Base-by-base conservation (phyloP, 371 early-diverging fungal species). In the Vairimorpha apis region DNA sequence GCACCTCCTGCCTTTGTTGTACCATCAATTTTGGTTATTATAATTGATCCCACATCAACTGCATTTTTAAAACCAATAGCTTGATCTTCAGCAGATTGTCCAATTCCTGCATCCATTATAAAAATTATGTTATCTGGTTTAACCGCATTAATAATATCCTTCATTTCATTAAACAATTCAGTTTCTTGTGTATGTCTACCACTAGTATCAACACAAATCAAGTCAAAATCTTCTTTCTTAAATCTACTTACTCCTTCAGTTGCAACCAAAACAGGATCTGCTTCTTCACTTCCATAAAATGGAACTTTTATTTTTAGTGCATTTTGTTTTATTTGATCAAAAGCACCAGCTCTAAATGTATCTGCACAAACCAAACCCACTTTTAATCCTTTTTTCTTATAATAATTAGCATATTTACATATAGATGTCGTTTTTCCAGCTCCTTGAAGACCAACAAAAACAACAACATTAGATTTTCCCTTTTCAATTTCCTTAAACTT, bases 391-490 rank as follows among this genome's bases (percentile, higher is more conserved):
- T 94, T 93, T 69, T 92, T 88, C 81, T 91, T 91, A 80, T 97
- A 97, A 77, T 91, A 89, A 27, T 89, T 86, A 0, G 96, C 98
- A 69, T 96, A 87, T 85, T 98, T 98, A 45, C 96, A 96, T 86
- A 96, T 92, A 3, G 93, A 89, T 0, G 99, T 98, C 2, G 99
- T 98, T 82, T 98, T 98, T 69, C 99, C 99, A 72, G 89, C 87
- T 78, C 99, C 99, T 82, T 98, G 99, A 76, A 98, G 85, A 76
- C 99, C 99, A 29, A 98, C 99, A 88, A 97, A 95, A 91, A 97
- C 92, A 67, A 97, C 88, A 2, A 94, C 86, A 81, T 93, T 94
- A 38, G 86, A 60, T 76, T 87, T 86, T 18, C 89, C 89, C 81
- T 90, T 93, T 37, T 86, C 86, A 35, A 95, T 93, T 70, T 88